Conservation (phyloP, 257 asterid genomes). For the Cruciata laevipes region DNA sequence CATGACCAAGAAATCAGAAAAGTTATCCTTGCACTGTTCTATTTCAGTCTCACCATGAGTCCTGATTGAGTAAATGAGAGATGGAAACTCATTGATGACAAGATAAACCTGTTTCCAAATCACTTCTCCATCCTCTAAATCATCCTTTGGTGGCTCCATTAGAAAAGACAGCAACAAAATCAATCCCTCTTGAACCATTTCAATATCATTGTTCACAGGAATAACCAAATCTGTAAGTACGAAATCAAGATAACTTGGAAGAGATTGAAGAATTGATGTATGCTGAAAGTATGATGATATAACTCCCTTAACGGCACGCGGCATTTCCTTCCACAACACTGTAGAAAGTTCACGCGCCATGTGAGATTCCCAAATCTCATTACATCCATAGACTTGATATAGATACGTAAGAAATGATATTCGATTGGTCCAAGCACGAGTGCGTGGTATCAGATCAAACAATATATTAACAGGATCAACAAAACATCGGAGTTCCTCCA, state of each 20-base stretch:
- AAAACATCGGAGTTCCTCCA: not conserved
- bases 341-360: not conserved
- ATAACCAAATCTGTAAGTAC: not conserved
- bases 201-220: not conserved
- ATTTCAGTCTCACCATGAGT: too few relatives aligned
- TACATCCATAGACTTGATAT: not conserved
- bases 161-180: not conserved
- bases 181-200: not conserved
- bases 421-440: not conserved
- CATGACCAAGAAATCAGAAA: not conserved
- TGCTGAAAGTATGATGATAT: not conserved
- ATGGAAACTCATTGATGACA: not conserved
- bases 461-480: not conserved
- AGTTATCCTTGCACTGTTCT: too few relatives aligned
- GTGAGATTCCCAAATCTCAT: not conserved
- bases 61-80: too few relatives aligned
- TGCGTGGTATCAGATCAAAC: not conserved
- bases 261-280: not conserved
- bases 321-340: not conserved
- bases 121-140: not conserved
- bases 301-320: not conserved
- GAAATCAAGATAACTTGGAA: not conserved
- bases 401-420: not conserved
- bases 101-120: not conserved
- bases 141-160: not conserved